Evolutionary conservation across 192 early-diverging fungal genomes (phyloP).

Genomic region (Coemansia sp.): DNA sequence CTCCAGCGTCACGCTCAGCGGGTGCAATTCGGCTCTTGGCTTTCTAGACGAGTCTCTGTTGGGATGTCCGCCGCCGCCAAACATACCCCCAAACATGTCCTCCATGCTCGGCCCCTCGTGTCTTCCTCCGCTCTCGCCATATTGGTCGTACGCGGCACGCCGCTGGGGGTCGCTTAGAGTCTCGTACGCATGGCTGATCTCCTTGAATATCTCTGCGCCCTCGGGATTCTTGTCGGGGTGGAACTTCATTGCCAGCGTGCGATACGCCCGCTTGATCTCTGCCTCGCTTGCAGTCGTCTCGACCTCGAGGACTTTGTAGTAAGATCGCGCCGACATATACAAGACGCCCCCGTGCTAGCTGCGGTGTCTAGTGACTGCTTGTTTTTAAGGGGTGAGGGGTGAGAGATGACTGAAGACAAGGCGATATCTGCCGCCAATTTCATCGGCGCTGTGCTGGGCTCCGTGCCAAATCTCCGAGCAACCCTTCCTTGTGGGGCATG

Average conservation of each 20-base stretch:
- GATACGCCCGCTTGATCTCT: conserved; percentile 61
- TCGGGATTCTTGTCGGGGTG: conserved; percentile 74
- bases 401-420: not conserved
- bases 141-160: conserved; percentile 74
- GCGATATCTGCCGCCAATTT: not conserved
- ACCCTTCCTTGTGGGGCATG: conserved; percentile 2
- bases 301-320: conserved; percentile 54
- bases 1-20: conserved; percentile 68
- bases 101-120: conserved; percentile 20
- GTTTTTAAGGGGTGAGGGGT: not conserved
- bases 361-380: no score
- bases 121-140: conserved; percentile 55
- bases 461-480: not conserved
- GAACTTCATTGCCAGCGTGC: conserved; percentile 62
- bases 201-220: conserved; percentile 78
- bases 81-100: conserved; percentile 33
- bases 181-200: conserved; percentile 84
- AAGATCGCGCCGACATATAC: conserved; percentile 45
- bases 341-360: not conserved
- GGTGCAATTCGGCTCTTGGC: conserved; percentile 21
- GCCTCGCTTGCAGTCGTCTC: conserved; percentile 44
- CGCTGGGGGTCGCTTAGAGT: conserved; percentile 70
- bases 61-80: not conserved
- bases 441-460: not conserved
- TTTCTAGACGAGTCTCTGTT: conserved; percentile 6